Conservation (phyloP, 805 yeast species). For the Nakazawaea populi region DNA sequence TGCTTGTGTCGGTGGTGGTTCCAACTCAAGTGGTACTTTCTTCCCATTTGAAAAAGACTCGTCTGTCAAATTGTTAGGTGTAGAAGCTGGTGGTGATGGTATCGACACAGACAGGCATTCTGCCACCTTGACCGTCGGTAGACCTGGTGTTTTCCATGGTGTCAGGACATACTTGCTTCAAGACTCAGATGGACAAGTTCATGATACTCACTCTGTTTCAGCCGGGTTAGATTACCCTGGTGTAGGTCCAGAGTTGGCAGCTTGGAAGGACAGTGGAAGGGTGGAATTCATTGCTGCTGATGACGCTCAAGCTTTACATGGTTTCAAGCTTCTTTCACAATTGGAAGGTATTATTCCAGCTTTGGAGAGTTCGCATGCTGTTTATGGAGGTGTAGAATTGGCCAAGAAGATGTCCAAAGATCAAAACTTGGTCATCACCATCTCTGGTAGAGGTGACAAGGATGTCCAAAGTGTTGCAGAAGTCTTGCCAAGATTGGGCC, state of each 20-base stretch:
- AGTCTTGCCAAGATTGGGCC: slow-evolving; percentile 83
- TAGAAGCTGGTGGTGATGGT: slow-evolving; percentile 99
- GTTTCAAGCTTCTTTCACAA: slow-evolving; percentile 84
- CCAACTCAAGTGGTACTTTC: slow-evolving; percentile 94
- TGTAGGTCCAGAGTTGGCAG: slow-evolving; percentile 96
- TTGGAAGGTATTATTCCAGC: slow-evolving; percentile 99
- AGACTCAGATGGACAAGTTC: slow-evolving; percentile 90
- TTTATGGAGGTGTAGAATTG: slow-evolving; percentile 81
- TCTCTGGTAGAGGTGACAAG: slow-evolving; percentile 98
- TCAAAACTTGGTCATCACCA: slow-evolving; percentile 77
- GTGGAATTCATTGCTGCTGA: slow-evolving; percentile 89
- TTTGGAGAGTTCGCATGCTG: slow-evolving; percentile 94
- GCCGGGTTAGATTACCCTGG: slow-evolving; percentile 99
- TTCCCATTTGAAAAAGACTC: slow-evolving; percentile 84
- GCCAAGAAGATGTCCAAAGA: slow-evolving; percentile 81
- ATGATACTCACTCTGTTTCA: slow-evolving; percentile 95
- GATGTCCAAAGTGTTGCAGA: slow-evolving; percentile 98
- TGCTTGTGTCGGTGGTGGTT: slow-evolving; percentile 99
- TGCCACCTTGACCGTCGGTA: slow-evolving; percentile 92
- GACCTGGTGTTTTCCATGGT: slow-evolving; percentile 98
- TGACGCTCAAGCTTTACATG: slow-evolving; percentile 90
- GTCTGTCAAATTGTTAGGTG: slow-evolving; percentile 79
- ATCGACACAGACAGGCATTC: slow-evolving; percentile 83
- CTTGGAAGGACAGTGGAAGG: slow-evolving; percentile 92
- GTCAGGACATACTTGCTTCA: slow-evolving; percentile 92